phyloP scores from a whole-genome alignment of 257 asterid species.

The Solanum medicagineum region DNA sequence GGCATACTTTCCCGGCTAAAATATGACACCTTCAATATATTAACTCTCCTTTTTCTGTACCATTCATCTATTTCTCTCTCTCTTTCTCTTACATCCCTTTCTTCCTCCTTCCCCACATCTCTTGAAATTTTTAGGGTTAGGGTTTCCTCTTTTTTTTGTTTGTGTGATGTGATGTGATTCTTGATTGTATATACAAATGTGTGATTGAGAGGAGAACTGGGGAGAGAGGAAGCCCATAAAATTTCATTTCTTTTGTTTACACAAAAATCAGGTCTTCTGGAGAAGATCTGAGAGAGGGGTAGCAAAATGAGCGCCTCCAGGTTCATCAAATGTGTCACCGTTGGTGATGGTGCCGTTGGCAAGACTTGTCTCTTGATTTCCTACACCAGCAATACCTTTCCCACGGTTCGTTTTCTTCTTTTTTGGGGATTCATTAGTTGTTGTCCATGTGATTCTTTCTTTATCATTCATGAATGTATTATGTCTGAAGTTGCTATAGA shows the following conservation, averaged over 20 bases:
- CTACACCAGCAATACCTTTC: slow-evolving; percentile 9
- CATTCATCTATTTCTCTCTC: neutral
- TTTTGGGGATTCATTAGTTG: no score
- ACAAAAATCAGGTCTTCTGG: slow-evolving; percentile 1
- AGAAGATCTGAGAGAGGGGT: neutral
- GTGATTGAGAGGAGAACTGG: neutral
- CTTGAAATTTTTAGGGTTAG: neutral
- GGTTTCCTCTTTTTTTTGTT: neutral
- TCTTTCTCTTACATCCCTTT: neutral
- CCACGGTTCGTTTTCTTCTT: neutral
- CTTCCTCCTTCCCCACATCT: neutral
- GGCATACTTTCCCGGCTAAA: slow-evolving; percentile 4
- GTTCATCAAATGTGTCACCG: slow-evolving; percentile 6
- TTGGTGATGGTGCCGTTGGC: slow-evolving; percentile 11
- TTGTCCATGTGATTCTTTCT: no score
- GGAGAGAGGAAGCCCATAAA: neutral
- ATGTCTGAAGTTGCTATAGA: neutral
- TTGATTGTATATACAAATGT: neutral
- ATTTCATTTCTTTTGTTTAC: neutral
- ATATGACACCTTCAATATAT: neutral
- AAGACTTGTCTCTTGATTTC: slow-evolving; percentile 9
- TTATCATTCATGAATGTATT: neutral
- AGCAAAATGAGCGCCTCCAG: slow-evolving; percentile 4
- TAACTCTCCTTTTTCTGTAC: neutral
- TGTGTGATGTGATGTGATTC: neutral